These are phyloP conservation scores for Firmiana major DNA, from an alignment of 345 rosid species.

Conservation along the genomic window DNA sequence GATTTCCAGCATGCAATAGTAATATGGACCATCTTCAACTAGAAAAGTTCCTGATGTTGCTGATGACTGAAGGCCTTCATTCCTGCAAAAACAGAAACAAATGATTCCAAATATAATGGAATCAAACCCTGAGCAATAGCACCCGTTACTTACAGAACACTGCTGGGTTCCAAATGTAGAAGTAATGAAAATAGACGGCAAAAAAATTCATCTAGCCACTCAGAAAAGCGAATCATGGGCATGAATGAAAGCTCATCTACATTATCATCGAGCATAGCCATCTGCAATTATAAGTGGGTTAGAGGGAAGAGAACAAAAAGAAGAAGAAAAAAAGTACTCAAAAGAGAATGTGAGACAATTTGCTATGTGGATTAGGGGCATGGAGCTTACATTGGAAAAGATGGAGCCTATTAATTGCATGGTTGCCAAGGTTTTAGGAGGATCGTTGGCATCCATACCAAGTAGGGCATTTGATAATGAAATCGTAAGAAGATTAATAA, in stretches of 20 bases:
- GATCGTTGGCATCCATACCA: conserved; percentile 99
- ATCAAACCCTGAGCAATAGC: not conserved
- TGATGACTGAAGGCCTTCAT: conserved; percentile 86
- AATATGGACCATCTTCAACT: conserved; percentile 95
- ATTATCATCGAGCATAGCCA: conserved; percentile 76
- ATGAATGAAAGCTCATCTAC: conserved; percentile 60
- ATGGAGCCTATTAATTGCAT: conserved; percentile 96
- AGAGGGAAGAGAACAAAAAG: not conserved
- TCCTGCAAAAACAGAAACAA: conserved; percentile 44
- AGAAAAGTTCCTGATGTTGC: conserved; percentile 94
- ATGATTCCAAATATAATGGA: not conserved
- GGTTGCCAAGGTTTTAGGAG: conserved; percentile 94
- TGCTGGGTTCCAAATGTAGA: conserved; percentile 88
- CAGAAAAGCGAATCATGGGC: conserved; percentile 77
- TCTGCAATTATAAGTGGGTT: conserved; percentile 38
- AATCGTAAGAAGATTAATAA: conserved; percentile 64
- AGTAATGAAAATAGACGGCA: conserved; percentile 87
- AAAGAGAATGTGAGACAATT: not conserved
- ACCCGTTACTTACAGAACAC: conserved; percentile 68
- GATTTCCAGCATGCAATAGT: conserved; percentile 97
- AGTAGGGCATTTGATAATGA: conserved; percentile 90
- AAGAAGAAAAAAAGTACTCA: conserved; percentile 5
- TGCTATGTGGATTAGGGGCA: not conserved
- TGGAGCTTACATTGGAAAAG: conserved; percentile 87
- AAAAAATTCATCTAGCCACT: conserved; percentile 95